Evolutionary conservation across 2,329 filamentous ascomycete genomes (phyloP), one percentile per base, ranked within the genome.

Genomic region (Diaporthe sp.): DNA sequence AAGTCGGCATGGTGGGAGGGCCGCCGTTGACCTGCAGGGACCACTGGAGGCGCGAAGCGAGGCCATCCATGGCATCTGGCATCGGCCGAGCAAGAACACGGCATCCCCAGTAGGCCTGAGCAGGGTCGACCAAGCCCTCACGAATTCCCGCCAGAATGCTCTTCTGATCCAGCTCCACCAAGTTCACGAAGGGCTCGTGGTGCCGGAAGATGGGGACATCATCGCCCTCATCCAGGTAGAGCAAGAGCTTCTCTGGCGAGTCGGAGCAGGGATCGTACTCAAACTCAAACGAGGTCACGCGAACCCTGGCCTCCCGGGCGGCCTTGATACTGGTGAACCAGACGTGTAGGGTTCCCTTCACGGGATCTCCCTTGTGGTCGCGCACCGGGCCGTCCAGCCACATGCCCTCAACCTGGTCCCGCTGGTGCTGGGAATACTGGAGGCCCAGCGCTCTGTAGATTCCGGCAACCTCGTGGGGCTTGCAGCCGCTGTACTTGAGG

Each of bases 261-360:
- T 28, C 19, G 4, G 65, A 61, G 28, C 75, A 76, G 12, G 75
- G 75, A 6, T 76, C 75, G 7, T n/a, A 49, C 60, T 76, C 75
- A 19, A 37, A 75, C 12, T 68, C 19, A 1, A 76, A 46, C 17
- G 2, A 7, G 0, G 15, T 5, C 13, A 22, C n/a, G 2, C 53
- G 53, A 1, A n/a, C 7, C n/a, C 28, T 71, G 3, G 65, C 73
- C 8, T 44, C 42, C 0, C 55, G 39, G 13, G 75, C 75, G 2
- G 51, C 39, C 0, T 49, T 39, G 4, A 72, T 62, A 46, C 68
- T 72, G 34, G 72, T 68, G 22, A 49, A 76, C 75, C 75, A 76
- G 1, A 76, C 25, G 17, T 76, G 75, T 2, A 76, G 68, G 17
- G 22, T 44, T 3, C 46, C 73, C 4, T 17, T 53, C 12, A 25